phyloP scores from a whole-genome alignment of 371 early-diverging fungal species.

The Mucor indicus region DNA sequence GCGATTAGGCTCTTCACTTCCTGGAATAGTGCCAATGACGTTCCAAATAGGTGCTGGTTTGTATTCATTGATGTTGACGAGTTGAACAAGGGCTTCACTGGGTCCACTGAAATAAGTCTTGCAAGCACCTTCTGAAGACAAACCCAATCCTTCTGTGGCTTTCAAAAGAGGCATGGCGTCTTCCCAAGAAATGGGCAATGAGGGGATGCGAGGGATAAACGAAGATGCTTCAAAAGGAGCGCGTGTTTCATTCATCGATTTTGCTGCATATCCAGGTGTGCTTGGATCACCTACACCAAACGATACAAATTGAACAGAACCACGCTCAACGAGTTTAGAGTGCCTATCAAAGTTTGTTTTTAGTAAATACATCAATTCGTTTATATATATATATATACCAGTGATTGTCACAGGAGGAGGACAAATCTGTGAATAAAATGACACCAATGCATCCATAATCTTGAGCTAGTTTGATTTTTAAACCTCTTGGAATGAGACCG shows the following conservation, averaged over 20 bases:
- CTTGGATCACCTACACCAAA: constrained; percentile 62
- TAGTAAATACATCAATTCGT: constrained; percentile 25
- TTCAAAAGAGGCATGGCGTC: constrained; percentile 59
- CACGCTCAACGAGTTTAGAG: constrained; percentile 40
- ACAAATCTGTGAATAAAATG: constrained; percentile 59
- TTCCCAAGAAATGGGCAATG: constrained; percentile 62
- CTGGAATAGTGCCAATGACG: constrained; percentile 58
- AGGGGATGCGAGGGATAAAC: constrained; percentile 57
- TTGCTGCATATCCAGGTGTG: constrained; percentile 61
- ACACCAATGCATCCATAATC: constrained; percentile 54
- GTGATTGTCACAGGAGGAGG: too few species aligned
- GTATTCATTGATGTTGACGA: constrained; percentile 53
- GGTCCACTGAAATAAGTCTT: constrained; percentile 55
- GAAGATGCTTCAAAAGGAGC: constrained; percentile 23
- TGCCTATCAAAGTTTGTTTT: constrained; percentile 7
- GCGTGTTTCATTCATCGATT: constrained; percentile 48
- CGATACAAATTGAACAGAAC: constrained; percentile 49
- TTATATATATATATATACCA: constrained; percentile 46
- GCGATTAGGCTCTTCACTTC: constrained; percentile 51
- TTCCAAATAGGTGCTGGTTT: constrained; percentile 63
- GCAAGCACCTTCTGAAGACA: constrained; percentile 35
- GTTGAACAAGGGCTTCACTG: constrained; percentile 40
- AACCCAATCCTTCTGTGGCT: constrained; percentile 47
- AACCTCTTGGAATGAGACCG: constrained; percentile 52
- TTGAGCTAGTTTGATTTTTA: constrained; percentile 66